Evolutionary conservation across 257 asterid genomes (phyloP), one percentile per base, ranked within the genome.

Genomic region (Oldenlandia corymbosa): DNA sequence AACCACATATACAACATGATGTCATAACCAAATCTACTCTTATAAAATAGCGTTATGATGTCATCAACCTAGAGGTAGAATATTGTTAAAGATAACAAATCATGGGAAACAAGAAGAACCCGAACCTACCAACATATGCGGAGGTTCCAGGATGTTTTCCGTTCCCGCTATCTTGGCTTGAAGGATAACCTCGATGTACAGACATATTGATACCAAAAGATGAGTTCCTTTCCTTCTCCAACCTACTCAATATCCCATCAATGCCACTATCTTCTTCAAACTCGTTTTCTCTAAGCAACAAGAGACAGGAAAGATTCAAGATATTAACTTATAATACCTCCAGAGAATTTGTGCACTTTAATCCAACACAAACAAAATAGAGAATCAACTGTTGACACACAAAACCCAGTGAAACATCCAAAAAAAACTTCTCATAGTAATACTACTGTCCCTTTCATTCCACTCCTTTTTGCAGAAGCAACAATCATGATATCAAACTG

Each of bases 211-310:
- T 72, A 65, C 84, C 90, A 43, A 87, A 63, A 48, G 84, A 76
- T 1, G 45, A 77, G 62, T 66, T 80, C 82, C 96, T 86, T 77
- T 90, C 88, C 73, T 83, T 90, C 81, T 83, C 90, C 75, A 93
- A 73, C 69, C 96, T 76, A 63, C 79, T 81, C 81, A 93, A 64
- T 74, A 93, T 90, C 60, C 96, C 97, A 17, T 78, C 84, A 68
- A 89, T 71, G 36, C 88, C 96, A 5, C 76, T 65, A 65, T 75
- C 86, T 78, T 73, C 83, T 54, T 75, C 84, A 57, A 73, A 69
- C 71, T 63, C 78, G 55, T 30, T 62, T 58, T 83, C 86, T 66
- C 97, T 92, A 71, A 60, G 71, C 48, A 79, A 81, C 46, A 65
- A 50, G 50, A 46, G 45, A 70, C 50, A 68, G 65, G 45, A 52